Evolutionary conservation across 169 alveolate genomes (phyloP), one percentile per base, ranked within the genome.

Genomic region (Plasmodium billcollinsi): DNA sequence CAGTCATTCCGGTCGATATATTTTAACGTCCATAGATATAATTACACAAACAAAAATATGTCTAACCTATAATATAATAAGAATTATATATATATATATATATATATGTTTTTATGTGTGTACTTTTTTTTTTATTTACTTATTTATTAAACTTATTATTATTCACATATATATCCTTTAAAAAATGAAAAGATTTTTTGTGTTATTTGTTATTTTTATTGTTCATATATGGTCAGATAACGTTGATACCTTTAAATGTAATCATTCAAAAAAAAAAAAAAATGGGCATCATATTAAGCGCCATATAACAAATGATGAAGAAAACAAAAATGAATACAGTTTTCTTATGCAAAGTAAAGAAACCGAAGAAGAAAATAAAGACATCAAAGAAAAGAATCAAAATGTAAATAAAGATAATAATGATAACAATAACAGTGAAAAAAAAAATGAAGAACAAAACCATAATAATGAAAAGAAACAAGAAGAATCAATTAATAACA

Each of bases 181-280:
- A 62, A 73, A 18, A 70, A 76, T 76, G 89, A 76, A 65, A 20
- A 50, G 45, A 63, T 39, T 76, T 3, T 45, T 76, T 15, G 26
- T 76, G 11, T 58, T 76, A 47, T 76, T 76, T 43, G 18, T 65
- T 18, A 63, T 76, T 56, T 76, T 52, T 56, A n/a, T 70, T 29
- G 65, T 76, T 59, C 65, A 65, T 65, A 76, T 76, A 50, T 76
- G 89, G 75, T 56, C 61, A 2, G 76, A 76, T 29, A 65, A 65
- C 12, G 74, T 56, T 18, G 39, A 52, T 20, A 47, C 78, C 11
- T 76, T 75, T 21, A 76, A 65, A 65, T 65, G 26, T n/a, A 47
- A 76, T 20, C n/a, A 43, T 20, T 65, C 67, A 26, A 76, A 50
- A 14, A 63, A 76, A 50, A 73, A 26, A 8, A 43, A 65, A 33